Percentiles rank a stretch among this genome's conserved stretches.
Evolutionary conservation across 768 basidiomycete genomes (phyloP).

Genomic region (Pleurotus platypus): DNA sequence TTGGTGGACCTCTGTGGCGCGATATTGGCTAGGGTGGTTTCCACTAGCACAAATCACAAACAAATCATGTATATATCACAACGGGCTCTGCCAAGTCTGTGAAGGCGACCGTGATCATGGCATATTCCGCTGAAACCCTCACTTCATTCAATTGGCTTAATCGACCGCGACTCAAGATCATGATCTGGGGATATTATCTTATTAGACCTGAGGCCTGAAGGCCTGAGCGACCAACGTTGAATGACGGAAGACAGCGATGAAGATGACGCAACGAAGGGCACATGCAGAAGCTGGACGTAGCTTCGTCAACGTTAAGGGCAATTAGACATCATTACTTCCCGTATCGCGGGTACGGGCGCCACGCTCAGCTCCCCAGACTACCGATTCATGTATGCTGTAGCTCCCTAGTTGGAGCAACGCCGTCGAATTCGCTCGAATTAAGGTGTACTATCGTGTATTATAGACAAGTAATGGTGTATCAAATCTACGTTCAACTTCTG

Average conservation of each 20-base stretch:
- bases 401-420: not conserved
- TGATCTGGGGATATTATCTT: conserved; percentile 26
- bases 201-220: not conserved
- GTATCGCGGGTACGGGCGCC: conserved; percentile 20
- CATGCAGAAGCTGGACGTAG: conserved; percentile 11
- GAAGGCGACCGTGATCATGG: not conserved
- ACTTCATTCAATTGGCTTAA: not conserved
- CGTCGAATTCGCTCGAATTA: not conserved
- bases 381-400: not conserved
- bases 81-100: not conserved
- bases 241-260: conserved; percentile 15
- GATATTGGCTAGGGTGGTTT: not conserved
- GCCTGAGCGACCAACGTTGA: conserved; percentile 1
- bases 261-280: conserved; percentile 7
- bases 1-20: conserved; percentile 1
- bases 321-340: conserved; percentile 21
- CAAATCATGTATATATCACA: not conserved
- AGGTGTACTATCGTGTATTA: not conserved
- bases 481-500: too few species aligned
- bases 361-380: not conserved
- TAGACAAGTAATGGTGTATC: too few species aligned
- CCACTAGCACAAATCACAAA: not conserved
- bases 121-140: not conserved
- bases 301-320: conserved; percentile 19
- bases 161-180: conserved; percentile 11